Evolutionary conservation across 768 basidiomycete species (phyloP).

Genomic region (Psilocybe tampanensis): DNA sequence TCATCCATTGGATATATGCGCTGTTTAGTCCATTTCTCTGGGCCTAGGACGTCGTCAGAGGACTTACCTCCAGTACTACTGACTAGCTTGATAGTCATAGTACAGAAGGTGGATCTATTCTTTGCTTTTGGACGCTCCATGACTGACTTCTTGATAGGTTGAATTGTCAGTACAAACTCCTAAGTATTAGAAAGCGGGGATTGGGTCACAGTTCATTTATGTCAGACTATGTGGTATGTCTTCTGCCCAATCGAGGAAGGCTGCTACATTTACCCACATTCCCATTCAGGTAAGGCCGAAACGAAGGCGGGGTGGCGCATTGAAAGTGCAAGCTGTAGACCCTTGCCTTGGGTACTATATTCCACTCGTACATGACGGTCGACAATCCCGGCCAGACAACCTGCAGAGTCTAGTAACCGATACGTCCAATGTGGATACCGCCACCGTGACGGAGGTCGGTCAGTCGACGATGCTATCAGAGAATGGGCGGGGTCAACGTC

Average conservation of each 20-base stretch:
- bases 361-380: neutral
- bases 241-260: neutral
- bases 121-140: no score
- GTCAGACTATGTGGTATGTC: constrained; percentile 24
- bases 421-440: neutral
- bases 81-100: no score
- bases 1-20: no score
- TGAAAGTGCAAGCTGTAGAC: constrained; percentile 30
- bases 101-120: no score
- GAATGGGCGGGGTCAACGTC: neutral
- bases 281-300: constrained; percentile 27
- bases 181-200: neutral
- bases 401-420: neutral
- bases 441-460: neutral
- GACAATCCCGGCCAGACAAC: neutral
- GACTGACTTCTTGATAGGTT: neutral
- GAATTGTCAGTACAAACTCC: neutral
- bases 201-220: neutral
- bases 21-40: no score
- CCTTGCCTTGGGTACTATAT: constrained; percentile 43
- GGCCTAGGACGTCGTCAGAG: no score
- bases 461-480: neutral
- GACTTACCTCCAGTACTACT: no score
- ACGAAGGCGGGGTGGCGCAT: constrained; percentile 22
- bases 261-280: neutral